Evolutionary conservation across 345 rosid genomes (phyloP), one percentile per base, ranked within the genome.

Genomic region (Populus deltoides): DNA sequence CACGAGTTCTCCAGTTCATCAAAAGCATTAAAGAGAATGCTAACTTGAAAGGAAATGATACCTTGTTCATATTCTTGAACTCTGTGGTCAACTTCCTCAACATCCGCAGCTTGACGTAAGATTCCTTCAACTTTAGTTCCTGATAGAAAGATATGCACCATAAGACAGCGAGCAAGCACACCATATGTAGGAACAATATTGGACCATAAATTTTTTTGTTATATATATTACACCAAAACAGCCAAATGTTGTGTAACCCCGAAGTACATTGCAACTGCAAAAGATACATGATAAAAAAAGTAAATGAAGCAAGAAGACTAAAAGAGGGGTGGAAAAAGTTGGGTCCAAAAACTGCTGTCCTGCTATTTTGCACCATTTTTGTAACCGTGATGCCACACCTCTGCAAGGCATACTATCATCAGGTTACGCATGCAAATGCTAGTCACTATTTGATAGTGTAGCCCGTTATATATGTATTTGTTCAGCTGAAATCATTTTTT

Each of bases 61-160:
- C 99, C 99, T 65, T 91, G 95, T 71, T 96, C 99, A 79, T 96
- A 96, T 85, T 92, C 97, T 85, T 90, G 94, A 83, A 93, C 97
- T 87, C 98, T 92, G 62, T 77, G 89, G 73, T 96, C 98, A 65
- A 96, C 99, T 90, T 93, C 98, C 88, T 96, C 99, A 75, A 96
- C 98, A 82, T 93, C 99, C 20, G 99, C 99, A 70, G 98, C 81
- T 78, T 92, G 99, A 74, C 99, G 86, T 82, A 96, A 83, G 79
- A 96, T 91, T 66, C 99, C 99, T 84, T 93, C 99, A 66, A 90
- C 90, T 79, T 88, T 92, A 49, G 84, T 87, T 86, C 99, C 99
- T 96, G 85, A 35, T 38, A 62, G 68, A 84, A 83, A 84, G 82
- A 83, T 49, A 67, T 16, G 27, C 11, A 66, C 7, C 33, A 36